Conservation (phyloP, 202 grass and related monocot genomes). For the Carex sylvatica region DNA sequence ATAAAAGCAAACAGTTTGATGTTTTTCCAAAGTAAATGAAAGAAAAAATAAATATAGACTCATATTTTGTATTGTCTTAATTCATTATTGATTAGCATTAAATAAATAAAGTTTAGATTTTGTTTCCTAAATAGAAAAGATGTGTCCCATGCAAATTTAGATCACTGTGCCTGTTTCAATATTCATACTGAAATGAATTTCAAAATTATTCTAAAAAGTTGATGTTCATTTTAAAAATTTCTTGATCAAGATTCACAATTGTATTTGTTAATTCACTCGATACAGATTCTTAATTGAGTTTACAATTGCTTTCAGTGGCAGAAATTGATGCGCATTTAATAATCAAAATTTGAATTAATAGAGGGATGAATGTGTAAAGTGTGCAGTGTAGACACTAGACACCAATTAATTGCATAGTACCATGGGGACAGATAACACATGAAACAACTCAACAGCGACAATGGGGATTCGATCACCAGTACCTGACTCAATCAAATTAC, state of each 20-base stretch:
- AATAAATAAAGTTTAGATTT: too few species aligned
- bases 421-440: neutral
- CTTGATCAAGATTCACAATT: neutral
- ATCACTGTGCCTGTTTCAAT: neutral
- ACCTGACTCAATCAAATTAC: too few species aligned
- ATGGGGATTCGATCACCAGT: neutral
- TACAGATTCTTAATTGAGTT: too few species aligned
- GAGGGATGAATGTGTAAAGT: neutral
- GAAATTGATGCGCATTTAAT: neutral
- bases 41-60: neutral
- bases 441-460: neutral
- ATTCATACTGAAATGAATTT: neutral
- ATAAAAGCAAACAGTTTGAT: too few species aligned
- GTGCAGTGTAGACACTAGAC: neutral
- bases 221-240: neutral
- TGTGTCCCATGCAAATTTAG: neutral
- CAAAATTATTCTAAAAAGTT: neutral
- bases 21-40: too few species aligned
- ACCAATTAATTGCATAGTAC: constrained; percentile 23
- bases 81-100: neutral
- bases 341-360: neutral
- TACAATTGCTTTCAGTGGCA: too few species aligned
- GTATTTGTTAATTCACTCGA: too few species aligned
- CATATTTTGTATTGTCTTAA: neutral
- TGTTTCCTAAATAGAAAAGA: neutral